Base-by-base conservation (phyloP, 2,329 filamentous ascomycete species). In the Fusarium siculi region DNA sequence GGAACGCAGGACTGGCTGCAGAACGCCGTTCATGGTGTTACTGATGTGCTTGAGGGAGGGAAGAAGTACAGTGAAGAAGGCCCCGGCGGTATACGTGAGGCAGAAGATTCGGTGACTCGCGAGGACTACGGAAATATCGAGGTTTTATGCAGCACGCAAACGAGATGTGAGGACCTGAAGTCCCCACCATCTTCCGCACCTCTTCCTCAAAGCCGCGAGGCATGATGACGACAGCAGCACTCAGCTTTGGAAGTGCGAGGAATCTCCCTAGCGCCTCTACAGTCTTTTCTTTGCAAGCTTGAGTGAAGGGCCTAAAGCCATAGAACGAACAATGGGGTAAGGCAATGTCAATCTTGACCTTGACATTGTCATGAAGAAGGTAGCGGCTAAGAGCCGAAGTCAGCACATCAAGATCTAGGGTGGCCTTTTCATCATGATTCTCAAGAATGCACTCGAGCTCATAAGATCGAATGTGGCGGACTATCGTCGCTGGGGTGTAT, bases 71-170 rank as follows among this genome's bases (percentile, higher is more conserved):
- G n/a, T 10, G 37, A 59, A 25, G 66, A 70, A 56, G 68, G 66
- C 0, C 61, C 66, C 0, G 92, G 95, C 81, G 85, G 90, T 5
- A 16, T 66, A 9, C 32, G 63, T 21, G 44, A 47, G 6, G 44
- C 19, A 19, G 14, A 47, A 15, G 25, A 11, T 6, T 21, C 19
- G 9, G 3, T 15, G 12, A 9, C 12, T 23, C 19, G 12, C 6
- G 19, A 47, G 6, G 12, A 21, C 19, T 25, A 16, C 25, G 14
- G 44, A 15, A 15, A 28, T 21, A 21, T 30, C 19, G 25, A 6
- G 19, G 14, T 28, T 21, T 11, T 28, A 21, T 47, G 25, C 19
- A n/a, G 30, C n/a, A 34, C n/a, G 18, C 16, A 34, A 34, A 23
- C 30, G n/a, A 50, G n/a, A 50, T 23, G 30, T 50, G n/a, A 34